Evolutionary conservation across 2,329 filamentous ascomycete genomes (phyloP).

Genomic region (Colletotrichum melonis): DNA sequence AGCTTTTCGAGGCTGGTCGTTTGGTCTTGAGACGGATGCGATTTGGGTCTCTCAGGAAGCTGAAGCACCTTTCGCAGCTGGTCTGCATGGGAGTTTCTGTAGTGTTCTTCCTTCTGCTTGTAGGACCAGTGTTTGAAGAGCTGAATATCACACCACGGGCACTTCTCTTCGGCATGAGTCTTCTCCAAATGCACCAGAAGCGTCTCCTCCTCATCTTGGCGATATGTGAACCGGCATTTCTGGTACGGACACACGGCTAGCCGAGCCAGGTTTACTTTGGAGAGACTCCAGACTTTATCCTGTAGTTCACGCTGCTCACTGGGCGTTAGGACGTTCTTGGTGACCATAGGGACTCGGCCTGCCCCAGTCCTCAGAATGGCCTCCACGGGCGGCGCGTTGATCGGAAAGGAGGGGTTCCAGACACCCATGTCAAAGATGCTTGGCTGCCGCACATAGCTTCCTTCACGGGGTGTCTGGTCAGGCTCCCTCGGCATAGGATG

Average conservation of each 20-base stretch:
- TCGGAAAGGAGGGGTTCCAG: constrained; percentile 47
- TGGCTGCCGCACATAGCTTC: constrained; percentile 42
- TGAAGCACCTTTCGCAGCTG: constrained; percentile 33
- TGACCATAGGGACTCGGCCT: constrained; percentile 48
- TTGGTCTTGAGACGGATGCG: not conserved
- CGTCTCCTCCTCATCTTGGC: constrained; percentile 40
- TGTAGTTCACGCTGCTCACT: constrained; percentile 53
- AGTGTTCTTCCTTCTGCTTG: constrained; percentile 42
- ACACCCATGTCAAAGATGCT: constrained; percentile 43
- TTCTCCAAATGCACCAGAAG: constrained; percentile 50
- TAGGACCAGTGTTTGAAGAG: constrained; percentile 45
- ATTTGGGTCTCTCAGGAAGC: not conserved
- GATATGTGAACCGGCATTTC: constrained; percentile 49
- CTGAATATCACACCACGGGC: constrained; percentile 49
- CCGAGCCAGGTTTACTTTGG: constrained; percentile 48
- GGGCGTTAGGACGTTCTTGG: constrained; percentile 52
- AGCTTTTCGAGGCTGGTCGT: not conserved
- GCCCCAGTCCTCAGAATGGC: constrained; percentile 48
- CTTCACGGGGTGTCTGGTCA: not conserved
- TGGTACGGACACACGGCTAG: constrained; percentile 50
- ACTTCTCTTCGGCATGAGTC: constrained; percentile 48
- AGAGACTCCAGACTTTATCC: constrained; percentile 46
- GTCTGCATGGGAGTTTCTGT: constrained; percentile 43
- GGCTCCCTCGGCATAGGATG: not conserved
- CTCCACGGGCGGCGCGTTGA: constrained; percentile 49